A percentile compares a stretch with the other conserved stretches of the same genome.
phyloP scores from a whole-genome alignment of 257 asterid species.

The Mitragyna speciosa region DNA sequence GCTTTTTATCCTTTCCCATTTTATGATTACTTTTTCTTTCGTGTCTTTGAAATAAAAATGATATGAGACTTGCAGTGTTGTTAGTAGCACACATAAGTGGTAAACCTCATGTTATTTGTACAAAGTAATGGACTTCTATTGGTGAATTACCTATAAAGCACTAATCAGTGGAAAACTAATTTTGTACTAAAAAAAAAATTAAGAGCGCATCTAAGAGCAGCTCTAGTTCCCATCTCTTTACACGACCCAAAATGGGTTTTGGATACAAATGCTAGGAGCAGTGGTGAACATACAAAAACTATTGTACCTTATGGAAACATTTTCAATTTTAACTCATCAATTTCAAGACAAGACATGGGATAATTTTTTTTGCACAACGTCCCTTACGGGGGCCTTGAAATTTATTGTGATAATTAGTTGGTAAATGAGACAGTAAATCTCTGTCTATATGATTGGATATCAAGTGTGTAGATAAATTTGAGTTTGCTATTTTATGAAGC shows the following conservation, averaged over 20 bases:
- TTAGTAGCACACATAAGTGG: not conserved
- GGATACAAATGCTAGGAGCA: not conserved
- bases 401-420: not conserved
- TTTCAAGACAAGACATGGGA: not conserved
- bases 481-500: no score
- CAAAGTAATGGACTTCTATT: not conserved
- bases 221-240: not conserved
- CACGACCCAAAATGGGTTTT: not conserved
- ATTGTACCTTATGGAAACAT: not conserved
- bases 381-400: not conserved
- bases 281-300: not conserved
- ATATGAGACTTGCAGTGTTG: not conserved
- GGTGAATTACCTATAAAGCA: no score
- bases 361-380: not conserved
- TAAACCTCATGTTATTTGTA: not conserved
- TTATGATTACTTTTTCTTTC: not conserved
- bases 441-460: not conserved
- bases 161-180: no score
- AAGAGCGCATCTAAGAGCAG: not conserved
- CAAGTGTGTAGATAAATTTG: not conserved
- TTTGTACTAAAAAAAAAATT: no score
- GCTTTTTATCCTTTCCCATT: not conserved
- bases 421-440: conserved; percentile 1
- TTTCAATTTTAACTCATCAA: not conserved
- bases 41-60: not conserved